Evolutionary conservation across 164 flowering plant species (phyloP).

Genomic region (Liriodendron chinense): DNA sequence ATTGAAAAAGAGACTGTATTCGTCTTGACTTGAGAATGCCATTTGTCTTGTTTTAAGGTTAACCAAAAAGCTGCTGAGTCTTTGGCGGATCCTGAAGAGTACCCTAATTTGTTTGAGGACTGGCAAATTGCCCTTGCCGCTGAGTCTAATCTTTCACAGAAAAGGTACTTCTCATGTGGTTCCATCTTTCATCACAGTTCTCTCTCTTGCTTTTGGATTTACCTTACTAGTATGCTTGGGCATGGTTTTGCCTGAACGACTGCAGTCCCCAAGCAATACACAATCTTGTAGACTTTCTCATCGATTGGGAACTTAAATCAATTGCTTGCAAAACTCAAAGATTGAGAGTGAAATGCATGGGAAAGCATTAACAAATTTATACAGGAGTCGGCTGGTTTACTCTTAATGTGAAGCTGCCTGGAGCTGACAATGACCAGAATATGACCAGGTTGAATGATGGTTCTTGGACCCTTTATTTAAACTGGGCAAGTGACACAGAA

Average conservation of each 20-base stretch:
- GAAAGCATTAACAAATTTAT: too few relatives aligned
- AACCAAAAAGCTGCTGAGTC: slow-evolving; percentile 98
- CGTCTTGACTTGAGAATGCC: neutral
- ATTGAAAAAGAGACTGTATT: neutral
- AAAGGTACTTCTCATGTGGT: slow-evolving; percentile 45
- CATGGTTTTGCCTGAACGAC: neutral
- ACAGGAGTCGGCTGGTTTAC: too few relatives aligned
- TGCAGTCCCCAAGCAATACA: neutral
- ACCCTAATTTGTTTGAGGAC: slow-evolving; percentile 91
- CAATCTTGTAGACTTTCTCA: neutral
- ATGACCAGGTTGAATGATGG: too few relatives aligned
- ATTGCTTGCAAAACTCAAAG: too few relatives aligned
- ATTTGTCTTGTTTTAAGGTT: slow-evolving; percentile 40
- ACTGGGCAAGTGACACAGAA: too few relatives aligned
- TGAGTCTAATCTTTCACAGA: slow-evolving; percentile 73
- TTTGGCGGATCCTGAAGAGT: slow-evolving; percentile 97
- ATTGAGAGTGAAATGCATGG: too few relatives aligned
- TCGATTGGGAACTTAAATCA: too few relatives aligned
- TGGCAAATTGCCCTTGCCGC: slow-evolving; percentile 92
- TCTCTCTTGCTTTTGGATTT: neutral
- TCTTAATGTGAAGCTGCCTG: too few relatives aligned
- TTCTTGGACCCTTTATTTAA: too few relatives aligned
- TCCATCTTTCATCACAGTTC: neutral
- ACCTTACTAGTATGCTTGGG: too few relatives aligned
- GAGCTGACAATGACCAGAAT: too few relatives aligned